phyloP scores from a whole-genome alignment of 139 green algal species.

The Chlorella sp. region DNA sequence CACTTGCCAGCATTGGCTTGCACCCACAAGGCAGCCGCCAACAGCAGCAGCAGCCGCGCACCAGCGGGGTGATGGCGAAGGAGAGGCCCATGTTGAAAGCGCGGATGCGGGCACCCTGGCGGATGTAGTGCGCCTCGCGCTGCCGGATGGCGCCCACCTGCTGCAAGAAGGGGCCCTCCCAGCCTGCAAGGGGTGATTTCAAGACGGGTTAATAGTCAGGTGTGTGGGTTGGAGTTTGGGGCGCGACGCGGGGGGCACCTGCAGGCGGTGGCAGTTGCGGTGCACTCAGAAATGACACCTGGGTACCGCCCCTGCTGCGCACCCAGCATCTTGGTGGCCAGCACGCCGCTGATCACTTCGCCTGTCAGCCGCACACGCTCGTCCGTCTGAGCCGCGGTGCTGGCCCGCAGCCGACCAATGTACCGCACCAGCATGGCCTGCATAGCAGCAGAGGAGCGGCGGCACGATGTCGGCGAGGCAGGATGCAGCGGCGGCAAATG shows the following conservation, averaged over 20 bases:
- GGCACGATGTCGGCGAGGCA: too few relatives aligned
- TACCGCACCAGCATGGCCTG: conserved; percentile 67
- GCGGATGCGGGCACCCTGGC: conserved; percentile 70
- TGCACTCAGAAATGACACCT: too few relatives aligned
- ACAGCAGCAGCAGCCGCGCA: conserved; percentile 14
- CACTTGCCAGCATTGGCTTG: too few relatives aligned
- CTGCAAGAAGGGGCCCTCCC: conserved; percentile 64
- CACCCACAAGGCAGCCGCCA: too few relatives aligned
- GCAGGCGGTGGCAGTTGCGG: too few relatives aligned
- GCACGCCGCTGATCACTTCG: conserved; percentile 61
- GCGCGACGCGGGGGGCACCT: too few relatives aligned
- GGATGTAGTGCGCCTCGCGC: conserved; percentile 58
- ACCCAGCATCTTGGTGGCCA: conserved; percentile 88
- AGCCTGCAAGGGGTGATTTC: conserved; percentile 42
- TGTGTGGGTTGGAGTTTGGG: too few relatives aligned
- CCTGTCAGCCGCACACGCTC: conserved; percentile 82
- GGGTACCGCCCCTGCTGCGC: too few relatives aligned
- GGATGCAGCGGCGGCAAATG: too few relatives aligned
- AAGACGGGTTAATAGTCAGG: too few relatives aligned
- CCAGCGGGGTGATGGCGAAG: conserved; percentile 77
- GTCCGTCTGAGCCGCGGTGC: conserved; percentile 70
- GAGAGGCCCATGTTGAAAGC: conserved; percentile 74
- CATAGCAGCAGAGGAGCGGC: too few relatives aligned
- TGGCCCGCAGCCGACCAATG: conserved; percentile 59
- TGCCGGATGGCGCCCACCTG: conserved; percentile 52